These are phyloP conservation scores for Lipomyces starkeyi DNA, from an alignment of 805 yeast genomes.

Conservation along the genomic window DNA sequence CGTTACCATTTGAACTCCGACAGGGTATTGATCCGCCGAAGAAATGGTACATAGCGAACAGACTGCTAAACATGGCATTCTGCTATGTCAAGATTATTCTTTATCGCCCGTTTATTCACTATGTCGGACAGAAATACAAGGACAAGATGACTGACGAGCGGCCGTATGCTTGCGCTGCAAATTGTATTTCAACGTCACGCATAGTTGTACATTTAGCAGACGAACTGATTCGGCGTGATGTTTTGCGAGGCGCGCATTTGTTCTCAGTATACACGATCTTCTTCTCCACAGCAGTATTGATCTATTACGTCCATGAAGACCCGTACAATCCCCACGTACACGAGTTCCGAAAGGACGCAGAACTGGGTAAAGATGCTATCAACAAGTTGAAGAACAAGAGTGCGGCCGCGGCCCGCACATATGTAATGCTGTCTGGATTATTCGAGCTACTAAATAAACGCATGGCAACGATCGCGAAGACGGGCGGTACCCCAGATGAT, in stretches of 20 bases:
- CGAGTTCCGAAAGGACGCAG: constrained; percentile 74
- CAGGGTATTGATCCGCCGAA: constrained; percentile 74
- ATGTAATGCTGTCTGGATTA: constrained; percentile 55
- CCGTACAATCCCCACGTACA: constrained; percentile 43
- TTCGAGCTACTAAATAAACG: constrained; percentile 44
- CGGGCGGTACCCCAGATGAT: constrained; percentile 16
- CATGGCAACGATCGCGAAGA: constrained; percentile 24
- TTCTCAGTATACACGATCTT: constrained; percentile 87
- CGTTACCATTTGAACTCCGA: constrained; percentile 70
- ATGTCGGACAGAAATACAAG: constrained; percentile 62
- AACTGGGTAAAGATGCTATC: constrained; percentile 75
- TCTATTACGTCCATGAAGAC: constrained; percentile 72
- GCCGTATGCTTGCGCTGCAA: constrained; percentile 74
- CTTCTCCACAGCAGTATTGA: constrained; percentile 84
- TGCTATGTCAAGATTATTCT: constrained; percentile 76
- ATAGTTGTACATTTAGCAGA: constrained; percentile 80
- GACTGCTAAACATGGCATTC: constrained; percentile 55
- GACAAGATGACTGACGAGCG: constrained; percentile 54
- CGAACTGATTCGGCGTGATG: constrained; percentile 73
- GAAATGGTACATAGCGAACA: constrained; percentile 72
- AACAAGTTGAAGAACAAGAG: constrained; percentile 73
- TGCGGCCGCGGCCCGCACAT: constrained; percentile 79
- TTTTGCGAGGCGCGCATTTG: constrained; percentile 88
- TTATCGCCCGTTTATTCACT: constrained; percentile 88
- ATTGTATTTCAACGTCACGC: constrained; percentile 83